Base-by-base conservation (phyloP, 208 protist genomes). In the Trypanosoma cruzi region DNA sequence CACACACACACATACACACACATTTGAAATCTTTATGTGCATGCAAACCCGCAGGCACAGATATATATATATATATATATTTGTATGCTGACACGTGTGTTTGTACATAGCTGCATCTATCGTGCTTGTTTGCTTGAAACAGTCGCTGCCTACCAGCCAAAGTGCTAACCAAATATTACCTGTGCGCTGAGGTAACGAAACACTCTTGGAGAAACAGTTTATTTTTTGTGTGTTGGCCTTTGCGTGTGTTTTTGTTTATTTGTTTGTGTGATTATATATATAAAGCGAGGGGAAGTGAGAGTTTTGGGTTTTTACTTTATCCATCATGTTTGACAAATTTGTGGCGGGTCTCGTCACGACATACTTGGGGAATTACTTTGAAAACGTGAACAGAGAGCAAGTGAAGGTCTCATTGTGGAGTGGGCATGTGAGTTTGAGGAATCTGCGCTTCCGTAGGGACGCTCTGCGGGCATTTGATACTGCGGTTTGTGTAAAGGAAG, bases 391-490 rank as follows among this genome's bases (percentile, higher is more conserved):
- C 64, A 84, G 71, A 22, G 79, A 96, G 46, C 89, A 94, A 44
- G 81, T 96, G n/a, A 89, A 87, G 55, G 86, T 96, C 29, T 93
- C 86, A 0, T 55, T 96, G 22, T 94, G 88, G 89, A 76, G 81
- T 68, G 91, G 91, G 7, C 67, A 90, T 34, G 85, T 96, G 31
- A 70, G 77, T n/a, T 70, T 96, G 46, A 70, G 60, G 13, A 65
- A 90, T 31, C 63, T 96, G 20, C 73, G 75, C 29, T 73, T 96
- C 20, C 81, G 86, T 8, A 67, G 62, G 40, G 85, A 96, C 64
- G 86, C 85, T 8, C 73, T 96, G 55, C 77, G 87, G 14, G 73
- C 76, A 32, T 69, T 88, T 1, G 79, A 90, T 44, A 72, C 85
- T 4, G 78, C 91, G 0, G 49, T 96, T 26, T 91, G 80, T 66